Evolutionary conservation across 129 eudicot species (phyloP).

Genomic region (Saposhnikovia divaricata): DNA sequence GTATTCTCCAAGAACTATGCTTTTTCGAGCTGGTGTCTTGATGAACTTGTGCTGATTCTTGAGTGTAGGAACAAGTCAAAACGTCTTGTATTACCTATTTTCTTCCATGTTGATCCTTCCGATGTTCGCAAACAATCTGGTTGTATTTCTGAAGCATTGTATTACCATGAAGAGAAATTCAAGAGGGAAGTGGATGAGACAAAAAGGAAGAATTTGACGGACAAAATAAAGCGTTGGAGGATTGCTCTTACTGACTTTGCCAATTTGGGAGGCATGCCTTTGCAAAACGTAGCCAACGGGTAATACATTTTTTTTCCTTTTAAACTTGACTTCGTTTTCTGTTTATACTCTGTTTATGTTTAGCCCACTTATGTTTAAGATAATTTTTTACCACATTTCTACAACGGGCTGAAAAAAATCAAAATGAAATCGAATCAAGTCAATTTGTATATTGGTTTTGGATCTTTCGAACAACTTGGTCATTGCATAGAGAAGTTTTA

Average conservation of each 20-base stretch:
- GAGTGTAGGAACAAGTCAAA: constrained; percentile 7
- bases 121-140: not conserved
- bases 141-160: constrained; percentile 4
- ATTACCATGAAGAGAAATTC: constrained; percentile 11
- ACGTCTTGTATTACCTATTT: constrained; percentile 14
- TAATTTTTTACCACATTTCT: too few relatives aligned
- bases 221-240: constrained; percentile 12
- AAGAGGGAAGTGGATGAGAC: not conserved
- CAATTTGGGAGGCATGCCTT: not conserved
- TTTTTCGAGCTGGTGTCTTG: constrained; percentile 31
- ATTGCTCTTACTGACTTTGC: constrained; percentile 11
- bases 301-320: too few relatives aligned
- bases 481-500: too few relatives aligned
- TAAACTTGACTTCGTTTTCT: not conserved
- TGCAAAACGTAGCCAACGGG: too few relatives aligned
- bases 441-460: too few relatives aligned
- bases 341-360: not conserved
- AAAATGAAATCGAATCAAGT: too few relatives aligned
- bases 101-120: constrained; percentile 23
- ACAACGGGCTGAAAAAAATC: too few relatives aligned
- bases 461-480: too few relatives aligned
- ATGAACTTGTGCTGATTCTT: constrained; percentile 1
- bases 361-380: too few relatives aligned
- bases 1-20: constrained; percentile 29
- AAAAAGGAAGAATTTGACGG: not conserved